Evolutionary conservation across 257 asterid species (phyloP), one percentile per base, ranked within the genome.

Genomic region (Paulownia fortunei): DNA sequence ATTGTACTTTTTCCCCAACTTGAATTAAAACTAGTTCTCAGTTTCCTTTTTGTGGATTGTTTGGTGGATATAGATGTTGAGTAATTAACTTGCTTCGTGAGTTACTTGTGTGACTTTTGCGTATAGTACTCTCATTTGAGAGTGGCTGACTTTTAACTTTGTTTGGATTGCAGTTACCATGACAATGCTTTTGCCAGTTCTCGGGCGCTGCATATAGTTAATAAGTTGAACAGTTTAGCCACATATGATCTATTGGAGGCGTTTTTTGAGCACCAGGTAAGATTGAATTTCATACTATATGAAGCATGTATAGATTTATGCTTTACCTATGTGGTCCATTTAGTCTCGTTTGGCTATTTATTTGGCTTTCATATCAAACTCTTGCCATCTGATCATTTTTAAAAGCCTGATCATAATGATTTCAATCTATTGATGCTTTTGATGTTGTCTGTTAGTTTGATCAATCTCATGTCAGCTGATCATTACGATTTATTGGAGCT

Each of bases 191-290:
- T 87, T 77, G 79, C 79, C 9, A 58, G 87, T 47, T 96, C 94
- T 26, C 93, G 93, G 18, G 98, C 99, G 0, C 68, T 96, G 84
- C 98, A 90, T 77, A 87, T 96, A 36, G 82, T 88, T 23, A 60
- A 90, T 42, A 76, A 81, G 60, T 15, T 92, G 80, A 88, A 90
- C 64, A 2, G 75, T 72, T 86, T 94, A 2, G 86, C 89, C 54
- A 89, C 96, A 1, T 96, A 77, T 77, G 61, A 54, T 46, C 69
- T 96, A 5, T 67, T 96, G 75, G 98, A 92, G 78, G 88, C 94
- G 0, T 90, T 96, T 84, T 96, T 88, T 42, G 71, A 81, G 51
- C 79, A 88, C 19, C 99, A 93, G 92, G 98, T 88, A 24, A 58
- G 81, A 60, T 21, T 24, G 39, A 30, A 16, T 63, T 69, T 23